Evolutionary conservation across 805 yeast genomes (phyloP), one percentile per base, ranked within the genome.

Genomic region (Phaffomyces antillensis): DNA sequence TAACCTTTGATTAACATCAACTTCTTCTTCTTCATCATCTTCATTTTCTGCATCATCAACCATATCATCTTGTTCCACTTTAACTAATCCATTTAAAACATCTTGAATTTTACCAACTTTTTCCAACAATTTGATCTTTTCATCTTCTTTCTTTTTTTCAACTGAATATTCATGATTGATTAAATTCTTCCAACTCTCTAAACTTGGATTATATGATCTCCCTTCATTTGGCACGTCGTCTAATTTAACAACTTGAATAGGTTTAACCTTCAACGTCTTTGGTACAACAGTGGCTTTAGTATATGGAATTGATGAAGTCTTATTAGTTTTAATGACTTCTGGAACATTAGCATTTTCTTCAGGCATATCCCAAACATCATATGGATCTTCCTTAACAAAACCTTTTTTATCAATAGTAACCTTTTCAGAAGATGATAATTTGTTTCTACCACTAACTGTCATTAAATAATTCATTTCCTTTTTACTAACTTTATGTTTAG

Each of bases 131-230:
- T 73, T 72, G 43, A 75, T 63, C 56, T 84, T 75, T 55, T 78
- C 73, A 47, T 79, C 77, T 55, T 87, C 96, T 45, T 72, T 75
- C 41, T 76, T 71, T 56, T 79, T 77, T 57, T 88, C 95, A 44
- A 71, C 69, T 42, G 61, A 72, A 54, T 73, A 82, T 64, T 89
- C 97, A 43, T 71, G 68, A 43, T 76, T 68, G 42, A 93, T 76
- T 53, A 90, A 72, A 17, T 63, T 65, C 54, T 79, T 79, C 99
- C 99, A 93, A 25, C 85, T 78, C 45, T 82, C 84, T 51, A 81
- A 70, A 12, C 91, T 75, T 24, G 99, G 99, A 60, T 93, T 93
- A 60, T 88, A 93, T 3, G 98, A 90, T 62, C 84, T 86, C 44
- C 98, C 98, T 2, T 83, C 93, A 55, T 83, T 82, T 12, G 96